Conservation (phyloP, 2,329 filamentous ascomycete species). For the Arthrobotrys musiformis region DNA sequence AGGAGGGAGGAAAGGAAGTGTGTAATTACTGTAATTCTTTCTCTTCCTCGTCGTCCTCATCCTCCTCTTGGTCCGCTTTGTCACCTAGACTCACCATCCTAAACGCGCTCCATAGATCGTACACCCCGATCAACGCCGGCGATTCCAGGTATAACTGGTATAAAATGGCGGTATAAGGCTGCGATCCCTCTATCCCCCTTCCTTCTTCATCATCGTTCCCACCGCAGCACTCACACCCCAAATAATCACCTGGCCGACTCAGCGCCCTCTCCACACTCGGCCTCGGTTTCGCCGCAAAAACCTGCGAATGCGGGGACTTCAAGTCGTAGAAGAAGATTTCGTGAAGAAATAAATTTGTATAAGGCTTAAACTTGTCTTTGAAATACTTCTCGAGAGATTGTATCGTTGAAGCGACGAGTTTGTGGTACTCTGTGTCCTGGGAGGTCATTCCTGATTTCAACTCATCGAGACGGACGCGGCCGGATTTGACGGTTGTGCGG, state of each 20-base stretch:
- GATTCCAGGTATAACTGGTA: slow-evolving; percentile 84
- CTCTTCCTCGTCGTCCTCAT: slow-evolving; percentile 66
- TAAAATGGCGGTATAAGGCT: slow-evolving; percentile 76
- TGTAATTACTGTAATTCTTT: slow-evolving; percentile 59
- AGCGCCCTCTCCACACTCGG: slow-evolving; percentile 77
- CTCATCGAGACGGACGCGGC: slow-evolving; percentile 81
- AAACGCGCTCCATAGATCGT: slow-evolving; percentile 83
- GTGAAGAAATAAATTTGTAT: slow-evolving; percentile 70
- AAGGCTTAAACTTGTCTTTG: slow-evolving; percentile 63
- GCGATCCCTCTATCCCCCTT: slow-evolving; percentile 62
- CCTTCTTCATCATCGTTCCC: slow-evolving; percentile 62
- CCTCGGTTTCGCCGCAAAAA: slow-evolving; percentile 79
- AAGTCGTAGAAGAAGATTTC: slow-evolving; percentile 82
- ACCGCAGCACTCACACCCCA: slow-evolving; percentile 77
- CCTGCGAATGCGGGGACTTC: slow-evolving; percentile 72
- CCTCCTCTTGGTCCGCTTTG: slow-evolving; percentile 49
- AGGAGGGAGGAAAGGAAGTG: neutral
- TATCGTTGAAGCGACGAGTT: slow-evolving; percentile 70
- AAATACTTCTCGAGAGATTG: slow-evolving; percentile 67
- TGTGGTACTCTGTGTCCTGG: slow-evolving; percentile 76
- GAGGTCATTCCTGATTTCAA: slow-evolving; percentile 77
- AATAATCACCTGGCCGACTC: slow-evolving; percentile 78
- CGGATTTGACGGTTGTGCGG: slow-evolving; percentile 80
- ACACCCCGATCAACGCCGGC: slow-evolving; percentile 76
- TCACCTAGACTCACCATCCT: slow-evolving; percentile 70